These are phyloP conservation scores for Cyclotella choctawhatcheeana DNA, from an alignment of 108 stramenopile genomes.

Conservation along the genomic window DNA sequence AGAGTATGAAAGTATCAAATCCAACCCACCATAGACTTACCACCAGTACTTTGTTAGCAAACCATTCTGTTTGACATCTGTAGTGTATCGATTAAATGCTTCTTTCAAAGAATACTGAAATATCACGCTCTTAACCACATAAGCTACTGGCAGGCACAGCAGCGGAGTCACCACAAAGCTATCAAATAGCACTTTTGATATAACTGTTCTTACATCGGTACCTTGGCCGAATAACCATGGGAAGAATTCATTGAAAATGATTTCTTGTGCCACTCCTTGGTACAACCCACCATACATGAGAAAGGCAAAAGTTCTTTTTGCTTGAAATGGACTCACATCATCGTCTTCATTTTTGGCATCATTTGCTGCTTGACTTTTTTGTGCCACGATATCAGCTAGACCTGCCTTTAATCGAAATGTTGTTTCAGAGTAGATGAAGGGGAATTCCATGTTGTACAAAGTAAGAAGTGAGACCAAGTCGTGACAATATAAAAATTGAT, in stretches of 20 bases:
- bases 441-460: no score
- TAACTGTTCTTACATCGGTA: conserved; percentile 32
- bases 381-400: conserved; percentile 30
- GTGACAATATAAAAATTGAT: no score
- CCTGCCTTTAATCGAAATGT: no score
- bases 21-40: neutral
- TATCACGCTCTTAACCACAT: conserved; percentile 59
- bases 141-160: conserved; percentile 65
- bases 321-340: conserved; percentile 1
- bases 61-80: conserved; percentile 57
- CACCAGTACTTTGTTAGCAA: conserved; percentile 62
- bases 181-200: conserved; percentile 60
- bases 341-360: neutral
- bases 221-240: conserved; percentile 60
- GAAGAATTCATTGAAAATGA: conserved; percentile 64
- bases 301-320: conserved; percentile 52
- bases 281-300: conserved; percentile 67
- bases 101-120: conserved; percentile 42
- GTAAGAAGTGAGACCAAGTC: no score
- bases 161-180: conserved; percentile 51
- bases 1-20: neutral
- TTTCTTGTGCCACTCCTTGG: conserved; percentile 66
- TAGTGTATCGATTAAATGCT: conserved; percentile 27
- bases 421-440: no score
- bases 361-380: conserved; percentile 5